Conservation (phyloP, 345 rosid genomes). For the Excoecaria agallocha region DNA sequence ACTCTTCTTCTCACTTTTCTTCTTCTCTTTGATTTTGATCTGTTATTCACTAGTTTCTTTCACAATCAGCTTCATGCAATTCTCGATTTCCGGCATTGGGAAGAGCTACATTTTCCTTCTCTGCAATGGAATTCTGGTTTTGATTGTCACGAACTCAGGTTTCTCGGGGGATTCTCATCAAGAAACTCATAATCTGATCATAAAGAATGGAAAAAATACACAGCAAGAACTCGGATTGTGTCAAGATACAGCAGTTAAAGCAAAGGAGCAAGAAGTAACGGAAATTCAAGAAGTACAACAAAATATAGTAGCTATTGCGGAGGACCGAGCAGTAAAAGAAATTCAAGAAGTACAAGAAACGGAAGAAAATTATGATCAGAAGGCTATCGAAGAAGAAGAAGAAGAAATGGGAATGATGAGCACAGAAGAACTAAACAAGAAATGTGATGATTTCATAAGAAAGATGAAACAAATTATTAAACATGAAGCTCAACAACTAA, state of each 20-base stretch:
- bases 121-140: slow-evolving; percentile 63
- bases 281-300: background rate
- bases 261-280: slow-evolving; percentile 17
- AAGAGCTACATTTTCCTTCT: slow-evolving; percentile 67
- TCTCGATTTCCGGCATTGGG: slow-evolving; percentile 29
- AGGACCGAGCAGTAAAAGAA: too few species aligned
- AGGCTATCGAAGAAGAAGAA: slow-evolving; percentile 4
- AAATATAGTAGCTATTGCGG: too few species aligned
- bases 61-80: slow-evolving; percentile 13
- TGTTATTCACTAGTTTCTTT: slow-evolving; percentile 30
- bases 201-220: slow-evolving; percentile 5
- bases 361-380: too few species aligned
- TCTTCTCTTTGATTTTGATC: slow-evolving; percentile 40
- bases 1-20: slow-evolving; percentile 30
- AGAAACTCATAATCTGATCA: slow-evolving; percentile 1
- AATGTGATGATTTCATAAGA: slow-evolving; percentile 67
- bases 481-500: background rate
- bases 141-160: slow-evolving; percentile 46
- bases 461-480: slow-evolving; percentile 46
- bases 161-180: slow-evolving; percentile 18
- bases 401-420: slow-evolving; percentile 29
- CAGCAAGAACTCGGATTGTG: slow-evolving; percentile 8
- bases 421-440: slow-evolving; percentile 60
- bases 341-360: too few species aligned
- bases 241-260: slow-evolving; percentile 12